A percentile compares a stretch with the other conserved stretches of the same genome.
Conservation (phyloP, 2,329 filamentous ascomycete genomes). For the Acrocalymma vagum region DNA sequence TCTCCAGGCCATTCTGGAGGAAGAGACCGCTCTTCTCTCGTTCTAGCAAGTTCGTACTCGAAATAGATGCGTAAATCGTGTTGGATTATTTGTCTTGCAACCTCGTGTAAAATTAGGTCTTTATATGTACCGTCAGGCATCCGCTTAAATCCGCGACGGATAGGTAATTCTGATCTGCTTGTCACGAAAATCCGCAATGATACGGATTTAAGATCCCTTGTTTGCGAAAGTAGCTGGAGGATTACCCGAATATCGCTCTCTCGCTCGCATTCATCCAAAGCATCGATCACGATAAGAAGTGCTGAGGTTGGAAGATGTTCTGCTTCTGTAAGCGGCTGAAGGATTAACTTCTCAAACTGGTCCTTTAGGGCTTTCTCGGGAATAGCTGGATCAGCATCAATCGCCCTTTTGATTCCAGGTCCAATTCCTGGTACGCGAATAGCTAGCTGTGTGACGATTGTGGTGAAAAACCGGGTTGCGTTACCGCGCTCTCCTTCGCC, state of each 20-base stretch:
- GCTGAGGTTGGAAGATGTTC: conserved; percentile 2
- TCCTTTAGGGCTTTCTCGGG: conserved; percentile 6
- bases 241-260: conserved; percentile 20
- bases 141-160: conserved; percentile 23
- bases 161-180: conserved; percentile 28
- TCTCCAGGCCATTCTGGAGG: conserved; percentile 24
- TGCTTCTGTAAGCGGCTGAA: conserved; percentile 9
- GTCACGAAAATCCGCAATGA: conserved; percentile 26
- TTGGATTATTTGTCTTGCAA: conserved; percentile 16
- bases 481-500: conserved; percentile 9
- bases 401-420: conserved; percentile 17
- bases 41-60: conserved; percentile 7
- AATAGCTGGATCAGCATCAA: conserved; percentile 16
- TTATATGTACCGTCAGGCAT: conserved; percentile 21
- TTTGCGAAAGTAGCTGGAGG: conserved; percentile 27
- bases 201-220: conserved; percentile 14
- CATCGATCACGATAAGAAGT: conserved; percentile 28
- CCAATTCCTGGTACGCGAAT: conserved; percentile 12
- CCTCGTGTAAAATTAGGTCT: conserved; percentile 20
- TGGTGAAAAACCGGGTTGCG: conserved; percentile 19
- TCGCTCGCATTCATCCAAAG: conserved; percentile 42
- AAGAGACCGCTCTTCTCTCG: conserved; percentile 2
- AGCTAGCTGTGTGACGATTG: conserved; percentile 24
- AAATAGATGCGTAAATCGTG: conserved; percentile 10
- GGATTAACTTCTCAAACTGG: conserved; percentile 15